Evolutionary conservation across 2,329 filamentous ascomycete genomes (phyloP).

Genomic region (Grosmannia huntii): DNA sequence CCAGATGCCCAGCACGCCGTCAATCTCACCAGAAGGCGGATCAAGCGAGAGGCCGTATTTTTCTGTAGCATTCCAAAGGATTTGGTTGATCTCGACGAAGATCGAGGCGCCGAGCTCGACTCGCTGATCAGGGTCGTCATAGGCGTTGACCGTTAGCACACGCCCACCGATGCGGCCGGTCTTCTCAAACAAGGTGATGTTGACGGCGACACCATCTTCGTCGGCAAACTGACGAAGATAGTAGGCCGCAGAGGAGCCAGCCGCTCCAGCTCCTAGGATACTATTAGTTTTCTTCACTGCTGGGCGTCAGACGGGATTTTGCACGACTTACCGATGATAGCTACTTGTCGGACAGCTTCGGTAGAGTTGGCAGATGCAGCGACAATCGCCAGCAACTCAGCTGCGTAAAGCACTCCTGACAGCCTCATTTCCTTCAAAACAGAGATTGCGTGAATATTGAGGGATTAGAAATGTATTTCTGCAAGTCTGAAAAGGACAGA

Average conservation of each 20-base stretch:
- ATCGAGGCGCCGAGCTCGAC: conserved; percentile 87
- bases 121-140: conserved; percentile 50
- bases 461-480: not conserved
- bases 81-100: conserved; percentile 75
- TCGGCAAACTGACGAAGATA: conserved; percentile 61
- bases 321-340: conserved; percentile 15
- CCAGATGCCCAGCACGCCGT: conserved; percentile 64
- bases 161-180: conserved; percentile 69
- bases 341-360: conserved; percentile 15
- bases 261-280: conserved; percentile 67
- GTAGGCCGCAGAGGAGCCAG: conserved; percentile 77
- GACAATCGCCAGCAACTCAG: not conserved
- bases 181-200: conserved; percentile 83
- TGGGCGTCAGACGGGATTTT: no score
- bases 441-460: not conserved
- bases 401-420: not conserved
- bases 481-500: not conserved
- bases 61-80: conserved; percentile 60
- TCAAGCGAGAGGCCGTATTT: conserved; percentile 55
- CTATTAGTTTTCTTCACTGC: not conserved
- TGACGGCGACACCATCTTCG: conserved; percentile 44
- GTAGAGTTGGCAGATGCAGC: not conserved
- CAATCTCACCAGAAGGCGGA: conserved; percentile 31
- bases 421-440: not conserved
- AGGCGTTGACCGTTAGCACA: conserved; percentile 71